Evolutionary conservation across 148 eudicot species (phyloP).

Genomic region (Oxyria digyna): DNA sequence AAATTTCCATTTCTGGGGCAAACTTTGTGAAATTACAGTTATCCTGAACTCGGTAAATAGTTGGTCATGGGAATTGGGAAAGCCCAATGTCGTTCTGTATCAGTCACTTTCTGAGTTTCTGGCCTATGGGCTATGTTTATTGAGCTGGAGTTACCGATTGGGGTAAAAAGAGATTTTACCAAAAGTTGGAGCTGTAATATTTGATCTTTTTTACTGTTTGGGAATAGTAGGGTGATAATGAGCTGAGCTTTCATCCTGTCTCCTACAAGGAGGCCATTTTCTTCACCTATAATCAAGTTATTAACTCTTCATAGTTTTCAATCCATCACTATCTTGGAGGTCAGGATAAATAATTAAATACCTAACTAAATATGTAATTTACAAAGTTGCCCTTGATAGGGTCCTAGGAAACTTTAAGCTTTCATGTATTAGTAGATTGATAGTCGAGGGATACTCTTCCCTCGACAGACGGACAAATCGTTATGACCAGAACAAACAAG

Average conservation of each 20-base stretch:
- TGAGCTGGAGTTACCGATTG: conserved; percentile 4
- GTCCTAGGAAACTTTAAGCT: too few relatives aligned
- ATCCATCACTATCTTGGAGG: neutral
- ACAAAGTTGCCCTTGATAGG: neutral
- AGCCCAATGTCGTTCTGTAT: neutral
- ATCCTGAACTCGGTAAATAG: neutral
- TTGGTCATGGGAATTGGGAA: neutral
- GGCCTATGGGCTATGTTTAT: neutral
- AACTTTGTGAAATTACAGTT: neutral
- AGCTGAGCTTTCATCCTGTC: conserved; percentile 18
- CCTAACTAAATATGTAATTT: neutral
- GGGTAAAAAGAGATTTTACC: neutral
- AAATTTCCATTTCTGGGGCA: conserved; percentile 1
- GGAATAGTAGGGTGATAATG: neutral
- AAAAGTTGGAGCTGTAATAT: neutral
- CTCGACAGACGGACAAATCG: too few relatives aligned
- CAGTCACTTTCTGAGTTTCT: neutral
- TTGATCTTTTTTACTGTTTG: neutral
- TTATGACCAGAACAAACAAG: too few relatives aligned
- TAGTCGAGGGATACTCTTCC: too few relatives aligned
- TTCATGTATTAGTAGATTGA: too few relatives aligned
- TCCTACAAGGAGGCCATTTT: conserved; percentile 24
- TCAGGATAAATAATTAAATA: neutral
- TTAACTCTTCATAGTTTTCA: neutral
- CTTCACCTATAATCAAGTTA: neutral